Evolutionary conservation across 202 grass and related monocot genomes (phyloP).

Genomic region (Brachypodium distachyon): DNA sequence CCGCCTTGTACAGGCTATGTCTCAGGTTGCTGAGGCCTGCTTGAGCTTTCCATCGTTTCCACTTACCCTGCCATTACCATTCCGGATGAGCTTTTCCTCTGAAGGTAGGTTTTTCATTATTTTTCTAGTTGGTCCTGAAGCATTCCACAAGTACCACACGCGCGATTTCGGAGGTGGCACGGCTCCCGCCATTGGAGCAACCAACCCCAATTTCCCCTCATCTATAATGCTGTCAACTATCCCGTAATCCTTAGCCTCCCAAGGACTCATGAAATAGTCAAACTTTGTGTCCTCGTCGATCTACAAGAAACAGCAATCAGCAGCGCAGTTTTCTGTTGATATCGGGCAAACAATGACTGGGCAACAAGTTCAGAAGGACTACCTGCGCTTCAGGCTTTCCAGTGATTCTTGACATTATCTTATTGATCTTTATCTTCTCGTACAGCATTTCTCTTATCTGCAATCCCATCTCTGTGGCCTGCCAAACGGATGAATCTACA

Average conservation of each 20-base stretch:
- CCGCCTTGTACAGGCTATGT: too few relatives aligned
- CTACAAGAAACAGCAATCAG: slow-evolving; percentile 43
- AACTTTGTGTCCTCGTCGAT: slow-evolving; percentile 72
- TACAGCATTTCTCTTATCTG: slow-evolving; percentile 82
- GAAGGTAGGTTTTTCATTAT: slow-evolving; percentile 62
- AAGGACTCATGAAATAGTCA: slow-evolving; percentile 96
- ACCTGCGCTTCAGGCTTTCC: slow-evolving; percentile 88
- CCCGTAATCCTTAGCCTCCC: slow-evolving; percentile 94
- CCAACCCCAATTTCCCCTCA: slow-evolving; percentile 64
- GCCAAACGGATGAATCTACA: not conserved
- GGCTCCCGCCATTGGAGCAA: slow-evolving; percentile 64
- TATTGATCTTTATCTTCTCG: slow-evolving; percentile 83
- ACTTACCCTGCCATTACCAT: slow-evolving; percentile 18
- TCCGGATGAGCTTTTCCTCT: slow-evolving; percentile 47
- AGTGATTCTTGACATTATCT: slow-evolving; percentile 88
- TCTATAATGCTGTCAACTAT: slow-evolving; percentile 71
- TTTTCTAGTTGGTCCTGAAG: slow-evolving; percentile 48
- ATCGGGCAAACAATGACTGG: not conserved
- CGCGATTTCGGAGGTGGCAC: slow-evolving; percentile 67
- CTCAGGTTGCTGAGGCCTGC: slow-evolving; percentile 36
- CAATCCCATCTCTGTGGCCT: slow-evolving; percentile 55
- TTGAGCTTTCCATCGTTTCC: slow-evolving; percentile 25
- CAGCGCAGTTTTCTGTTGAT: not conserved
- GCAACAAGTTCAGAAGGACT: not conserved
- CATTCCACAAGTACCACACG: slow-evolving; percentile 71